Evolutionary conservation across 2,329 filamentous ascomycete genomes (phyloP).

Genomic region (Drechmeria coniospora): DNA sequence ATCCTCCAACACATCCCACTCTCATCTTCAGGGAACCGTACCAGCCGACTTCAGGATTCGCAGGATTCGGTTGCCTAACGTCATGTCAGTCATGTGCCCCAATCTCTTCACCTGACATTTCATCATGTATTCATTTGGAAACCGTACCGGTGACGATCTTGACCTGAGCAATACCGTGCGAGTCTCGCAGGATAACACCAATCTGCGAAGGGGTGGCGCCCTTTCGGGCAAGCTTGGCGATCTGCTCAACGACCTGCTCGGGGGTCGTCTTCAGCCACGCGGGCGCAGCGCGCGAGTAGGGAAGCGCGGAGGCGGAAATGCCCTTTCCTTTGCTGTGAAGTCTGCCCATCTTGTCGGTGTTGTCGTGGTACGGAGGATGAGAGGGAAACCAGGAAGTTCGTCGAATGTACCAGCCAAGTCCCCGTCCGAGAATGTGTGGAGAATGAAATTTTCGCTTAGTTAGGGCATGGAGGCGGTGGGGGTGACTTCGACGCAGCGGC

Average conservation of each 20-base stretch:
- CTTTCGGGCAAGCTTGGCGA: constrained; percentile 98
- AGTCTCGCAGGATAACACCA: constrained; percentile 95
- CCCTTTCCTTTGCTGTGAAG: constrained; percentile 99
- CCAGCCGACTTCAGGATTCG: constrained; percentile 95
- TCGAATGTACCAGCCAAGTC: constrained; percentile 8
- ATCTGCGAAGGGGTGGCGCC: constrained; percentile 97
- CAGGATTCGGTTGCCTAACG: constrained; percentile 96
- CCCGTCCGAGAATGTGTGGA: constrained; percentile 21
- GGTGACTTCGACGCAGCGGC: too few relatives aligned
- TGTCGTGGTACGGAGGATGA: constrained; percentile 21
- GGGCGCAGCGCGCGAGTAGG: constrained; percentile 86
- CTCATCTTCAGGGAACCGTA: constrained; percentile 42
- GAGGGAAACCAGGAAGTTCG: too few relatives aligned
- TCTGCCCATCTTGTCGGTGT: constrained; percentile 66
- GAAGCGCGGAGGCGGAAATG: constrained; percentile 88
- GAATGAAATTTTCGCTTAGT: constrained; percentile 28
- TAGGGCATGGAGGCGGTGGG: constrained; percentile 23
- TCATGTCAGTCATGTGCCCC: constrained; percentile 20
- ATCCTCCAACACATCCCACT: constrained; percentile 11
- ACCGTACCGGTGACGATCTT: constrained; percentile 86
- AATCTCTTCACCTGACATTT: not conserved
- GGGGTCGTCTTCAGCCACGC: constrained; percentile 98
- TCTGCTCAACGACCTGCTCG: constrained; percentile 97
- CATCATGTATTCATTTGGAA: constrained; percentile 3
- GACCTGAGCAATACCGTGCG: constrained; percentile 95